phyloP scores from a whole-genome alignment of 306 rosid genomes.

The Lathyrus aphaca region DNA sequence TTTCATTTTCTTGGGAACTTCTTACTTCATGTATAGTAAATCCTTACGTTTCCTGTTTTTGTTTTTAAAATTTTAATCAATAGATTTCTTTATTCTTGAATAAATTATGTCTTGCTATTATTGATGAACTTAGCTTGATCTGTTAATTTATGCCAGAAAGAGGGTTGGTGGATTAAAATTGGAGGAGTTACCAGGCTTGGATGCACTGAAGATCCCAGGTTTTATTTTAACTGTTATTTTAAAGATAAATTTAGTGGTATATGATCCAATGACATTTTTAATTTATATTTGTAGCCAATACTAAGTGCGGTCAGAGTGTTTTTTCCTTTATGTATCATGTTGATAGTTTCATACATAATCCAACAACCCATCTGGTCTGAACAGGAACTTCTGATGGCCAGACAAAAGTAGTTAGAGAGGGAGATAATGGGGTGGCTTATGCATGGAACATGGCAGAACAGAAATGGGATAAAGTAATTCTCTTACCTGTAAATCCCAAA shows the following conservation, averaged over 20 bases:
- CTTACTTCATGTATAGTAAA: constrained; percentile 7
- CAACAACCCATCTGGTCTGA: constrained; percentile 30
- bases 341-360: constrained; percentile 22
- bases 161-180: constrained; percentile 91
- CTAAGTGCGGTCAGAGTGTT: background rate
- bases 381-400: constrained; percentile 94
- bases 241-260: constrained; percentile 1
- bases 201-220: constrained; percentile 92
- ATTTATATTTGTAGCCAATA: constrained; percentile 7
- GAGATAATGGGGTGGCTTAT: constrained; percentile 96
- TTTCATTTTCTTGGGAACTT: constrained; percentile 27
- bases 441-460: constrained; percentile 80
- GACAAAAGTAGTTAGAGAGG: constrained; percentile 93
- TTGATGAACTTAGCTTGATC: constrained; percentile 27
- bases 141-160: constrained; percentile 63
- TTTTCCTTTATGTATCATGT: background rate
- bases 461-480: constrained; percentile 92
- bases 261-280: constrained; percentile 6
- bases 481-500: constrained; percentile 32
- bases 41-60: constrained; percentile 20
- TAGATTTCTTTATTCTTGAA: constrained; percentile 2
- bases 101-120: constrained; percentile 23
- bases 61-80: background rate
- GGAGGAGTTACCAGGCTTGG: constrained; percentile 89
- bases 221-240: constrained; percentile 28